Evolutionary conservation across 2,329 filamentous ascomycete species (phyloP).

Genomic region (Fusarium dlaminii): DNA sequence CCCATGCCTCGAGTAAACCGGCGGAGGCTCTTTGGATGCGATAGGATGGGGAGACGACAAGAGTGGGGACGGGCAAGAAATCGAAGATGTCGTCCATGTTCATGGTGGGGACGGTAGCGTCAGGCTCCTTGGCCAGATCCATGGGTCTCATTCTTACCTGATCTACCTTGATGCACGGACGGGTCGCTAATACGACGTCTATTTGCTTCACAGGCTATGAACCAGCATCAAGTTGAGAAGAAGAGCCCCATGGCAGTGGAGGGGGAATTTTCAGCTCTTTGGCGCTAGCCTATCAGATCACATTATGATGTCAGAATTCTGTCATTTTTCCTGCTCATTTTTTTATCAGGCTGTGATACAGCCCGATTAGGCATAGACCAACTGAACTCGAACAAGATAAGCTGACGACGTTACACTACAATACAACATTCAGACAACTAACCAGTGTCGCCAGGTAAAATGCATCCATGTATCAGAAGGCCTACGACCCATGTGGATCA

Average conservation of each 20-base stretch:
- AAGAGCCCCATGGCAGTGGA: background rate
- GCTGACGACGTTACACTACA: too few relatives aligned
- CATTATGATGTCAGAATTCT: background rate
- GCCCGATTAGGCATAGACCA: too few relatives aligned
- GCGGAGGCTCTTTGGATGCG: background rate
- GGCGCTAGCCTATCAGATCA: background rate
- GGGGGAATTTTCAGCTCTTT: background rate
- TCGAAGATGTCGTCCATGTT: background rate
- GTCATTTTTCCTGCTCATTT: background rate
- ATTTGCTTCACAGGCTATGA: background rate
- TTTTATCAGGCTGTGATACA: too few relatives aligned
- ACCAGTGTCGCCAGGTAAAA: background rate
- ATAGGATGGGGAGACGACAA: background rate
- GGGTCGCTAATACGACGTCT: constrained; percentile 5
- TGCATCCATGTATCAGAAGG: background rate
- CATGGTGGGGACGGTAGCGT: background rate
- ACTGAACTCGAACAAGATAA: too few relatives aligned
- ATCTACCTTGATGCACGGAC: background rate
- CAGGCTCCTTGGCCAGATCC: background rate
- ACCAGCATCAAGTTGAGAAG: background rate
- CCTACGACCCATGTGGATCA: too few relatives aligned
- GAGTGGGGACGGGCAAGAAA: background rate
- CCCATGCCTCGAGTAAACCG: background rate
- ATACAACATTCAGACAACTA: too few relatives aligned
- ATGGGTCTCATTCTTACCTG: background rate